phyloP scores from a whole-genome alignment of 306 rosid genomes.

The Cicer chorassanicum region DNA sequence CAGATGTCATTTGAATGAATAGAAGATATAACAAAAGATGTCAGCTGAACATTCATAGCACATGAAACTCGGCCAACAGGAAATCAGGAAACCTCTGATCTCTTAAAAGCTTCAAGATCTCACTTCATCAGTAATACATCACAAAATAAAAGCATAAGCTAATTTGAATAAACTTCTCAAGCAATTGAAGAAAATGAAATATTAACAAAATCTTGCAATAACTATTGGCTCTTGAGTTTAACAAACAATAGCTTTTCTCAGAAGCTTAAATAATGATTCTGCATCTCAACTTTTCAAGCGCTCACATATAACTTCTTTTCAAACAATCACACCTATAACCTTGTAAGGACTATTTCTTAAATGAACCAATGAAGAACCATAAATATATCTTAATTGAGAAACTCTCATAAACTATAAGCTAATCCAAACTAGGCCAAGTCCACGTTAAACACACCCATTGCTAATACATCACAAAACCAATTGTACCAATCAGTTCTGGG shows the following conservation, averaged over 20 bases:
- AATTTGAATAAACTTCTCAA: background rate
- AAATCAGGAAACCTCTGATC: slow-evolving; percentile 32
- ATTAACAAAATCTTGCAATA: background rate
- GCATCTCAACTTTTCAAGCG: background rate
- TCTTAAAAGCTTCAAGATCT: slow-evolving; percentile 8
- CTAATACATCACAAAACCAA: background rate
- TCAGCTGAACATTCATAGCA: slow-evolving; percentile 25
- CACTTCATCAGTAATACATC: background rate
- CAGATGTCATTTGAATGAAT: slow-evolving; percentile 15
- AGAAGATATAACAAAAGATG: slow-evolving; percentile 3
- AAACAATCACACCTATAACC: background rate
- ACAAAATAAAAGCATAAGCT: background rate
- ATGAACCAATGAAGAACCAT: background rate
- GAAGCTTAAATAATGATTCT: background rate
- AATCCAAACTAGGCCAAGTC: slow-evolving; percentile 1
- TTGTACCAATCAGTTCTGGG: slow-evolving; percentile 7
- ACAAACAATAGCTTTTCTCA: background rate
- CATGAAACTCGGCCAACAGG: slow-evolving; percentile 31
- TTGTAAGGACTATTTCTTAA: background rate
- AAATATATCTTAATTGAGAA: background rate
- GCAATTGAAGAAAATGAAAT: background rate
- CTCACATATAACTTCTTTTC: background rate
- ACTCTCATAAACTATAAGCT: background rate
- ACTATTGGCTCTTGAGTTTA: background rate
- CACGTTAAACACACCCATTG: background rate